These are phyloP conservation scores for Monilinia laxa DNA, from an alignment of 2,329 filamentous ascomycete species.

Conservation along the genomic window DNA sequence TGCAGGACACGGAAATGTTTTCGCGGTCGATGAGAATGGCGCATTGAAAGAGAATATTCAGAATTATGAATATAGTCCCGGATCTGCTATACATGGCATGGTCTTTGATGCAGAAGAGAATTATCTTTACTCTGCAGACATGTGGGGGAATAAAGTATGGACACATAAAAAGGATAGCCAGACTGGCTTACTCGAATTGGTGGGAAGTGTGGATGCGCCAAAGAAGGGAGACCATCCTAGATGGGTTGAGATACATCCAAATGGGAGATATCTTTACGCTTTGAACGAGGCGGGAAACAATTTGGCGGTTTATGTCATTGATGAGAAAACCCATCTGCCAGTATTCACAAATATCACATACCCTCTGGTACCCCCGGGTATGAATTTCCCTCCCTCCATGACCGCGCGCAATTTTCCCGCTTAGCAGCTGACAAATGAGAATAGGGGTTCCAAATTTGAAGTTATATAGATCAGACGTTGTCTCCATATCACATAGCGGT, in stretches of 20 bases:
- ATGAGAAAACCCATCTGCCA: conserved; percentile 69
- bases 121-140: conserved; percentile 77
- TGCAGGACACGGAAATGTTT: conserved; percentile 79
- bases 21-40: conserved; percentile 58
- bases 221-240: conserved; percentile 73
- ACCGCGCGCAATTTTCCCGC: conserved; percentile 34
- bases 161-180: conserved; percentile 69
- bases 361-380: conserved; percentile 76
- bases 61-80: conserved; percentile 68
- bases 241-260: conserved; percentile 83
- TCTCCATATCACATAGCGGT: conserved; percentile 66
- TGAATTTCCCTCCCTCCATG: conserved; percentile 34
- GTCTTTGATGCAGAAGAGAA: conserved; percentile 72
- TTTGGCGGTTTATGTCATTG: conserved; percentile 77
- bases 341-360: conserved; percentile 75
- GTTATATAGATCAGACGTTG: conserved; percentile 87
- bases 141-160: conserved; percentile 80
- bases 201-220: conserved; percentile 73
- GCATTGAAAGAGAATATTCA: conserved; percentile 64
- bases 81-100: conserved; percentile 78
- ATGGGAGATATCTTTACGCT: conserved; percentile 76
- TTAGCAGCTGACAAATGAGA: conserved; percentile 3
- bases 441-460: conserved; percentile 39
- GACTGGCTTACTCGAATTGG: conserved; percentile 62
- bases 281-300: conserved; percentile 90